A percentile compares a stretch with the other conserved stretches of the same genome.
Conservation (phyloP, 2,329 filamentous ascomycete species). For the Fusarium austroafricanum region DNA sequence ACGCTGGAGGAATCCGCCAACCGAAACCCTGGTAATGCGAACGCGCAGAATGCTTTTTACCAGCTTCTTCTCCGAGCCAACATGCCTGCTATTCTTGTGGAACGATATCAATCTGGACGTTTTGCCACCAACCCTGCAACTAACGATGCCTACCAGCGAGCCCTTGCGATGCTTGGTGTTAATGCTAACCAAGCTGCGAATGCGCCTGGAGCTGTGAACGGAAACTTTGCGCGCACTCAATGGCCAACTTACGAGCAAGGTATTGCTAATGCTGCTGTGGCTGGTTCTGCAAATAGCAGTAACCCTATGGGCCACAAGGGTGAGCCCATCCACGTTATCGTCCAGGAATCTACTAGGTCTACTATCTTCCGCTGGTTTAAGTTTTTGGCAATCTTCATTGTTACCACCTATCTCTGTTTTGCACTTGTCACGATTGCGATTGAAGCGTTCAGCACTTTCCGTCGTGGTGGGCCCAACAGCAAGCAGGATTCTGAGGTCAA, state of each 20-base stretch:
- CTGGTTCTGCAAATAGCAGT: slow-evolving; percentile 34
- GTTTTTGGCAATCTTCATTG: slow-evolving; percentile 81
- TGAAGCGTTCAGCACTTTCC: slow-evolving; percentile 82
- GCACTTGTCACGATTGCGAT: slow-evolving; percentile 84
- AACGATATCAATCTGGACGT: slow-evolving; percentile 86
- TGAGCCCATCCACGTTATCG: slow-evolving; percentile 92
- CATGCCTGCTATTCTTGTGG: slow-evolving; percentile 92
- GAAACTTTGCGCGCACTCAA: slow-evolving; percentile 42
- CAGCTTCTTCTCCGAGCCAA: slow-evolving; percentile 89
- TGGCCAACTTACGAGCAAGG: slow-evolving; percentile 49
- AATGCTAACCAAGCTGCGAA: slow-evolving; percentile 45
- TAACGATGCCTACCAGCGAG: slow-evolving; percentile 83
- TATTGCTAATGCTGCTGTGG: slow-evolving; percentile 46
- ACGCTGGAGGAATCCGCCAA: slow-evolving; percentile 93
- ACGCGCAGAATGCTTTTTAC: slow-evolving; percentile 93
- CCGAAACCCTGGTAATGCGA: slow-evolving; percentile 87
- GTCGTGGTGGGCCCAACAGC: slow-evolving; percentile 74
- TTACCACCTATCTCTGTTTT: slow-evolving; percentile 83
- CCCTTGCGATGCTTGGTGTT: slow-evolving; percentile 62
- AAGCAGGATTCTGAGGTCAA: slow-evolving; percentile 85
- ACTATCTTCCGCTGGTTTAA: slow-evolving; percentile 92
- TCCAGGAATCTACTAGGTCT: slow-evolving; percentile 86
- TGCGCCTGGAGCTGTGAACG: slow-evolving; percentile 29
- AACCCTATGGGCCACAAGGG: slow-evolving; percentile 75
- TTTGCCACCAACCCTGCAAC: slow-evolving; percentile 84